Base-by-base conservation (phyloP, 129 eudicot genomes). In the Lactuca sativa region DNA sequence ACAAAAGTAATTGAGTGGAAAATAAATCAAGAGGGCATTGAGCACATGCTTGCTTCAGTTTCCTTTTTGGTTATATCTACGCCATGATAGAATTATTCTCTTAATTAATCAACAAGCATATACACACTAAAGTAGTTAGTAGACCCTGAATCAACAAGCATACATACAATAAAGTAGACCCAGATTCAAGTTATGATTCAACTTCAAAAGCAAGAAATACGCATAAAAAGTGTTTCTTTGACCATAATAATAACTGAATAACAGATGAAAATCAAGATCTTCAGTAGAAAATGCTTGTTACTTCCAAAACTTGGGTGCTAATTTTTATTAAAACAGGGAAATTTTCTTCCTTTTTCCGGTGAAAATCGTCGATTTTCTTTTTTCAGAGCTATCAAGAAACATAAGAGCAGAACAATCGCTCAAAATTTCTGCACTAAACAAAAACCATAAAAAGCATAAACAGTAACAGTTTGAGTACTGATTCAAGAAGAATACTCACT, bases 111-210 rank as follows among this genome's bases (percentile, higher is more conserved):
- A 59, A 75, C 63, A 59, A 66, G 68, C 69, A 67, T 76, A 56
- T 6, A 66, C 67, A 47, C 52, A 15, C 30, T 25, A 25, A 25
- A 25, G 30, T 25, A 25, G 2, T 59, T 59, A 59, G 76, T 47
- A 9, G 43, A 48, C 48, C 60, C 76, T 21, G 79, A 59, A 65
- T 74, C 72, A 55, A 44, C 67, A 65, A 57, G 67, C 67, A 75
- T 65, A 74, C 8, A 37, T 30, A 65, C 78, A 43, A 52, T 64
- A 69, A 73, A 69, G 66, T 77, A 40, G 70, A 77, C 43, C 76
- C 59, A 78, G 76, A 73, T 60, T 67, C 71, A 78, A 66, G 74
- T 13, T 54, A 33, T 13, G 77, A 77, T 71, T 61, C 75, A 60
- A 15, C 65, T 68, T 61, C 80, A 69, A 69, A 60, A 68, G 69